These are phyloP conservation scores for Aegilops umbellulata DNA, from an alignment of 176 grass and related monocot genomes.

Conservation along the genomic window DNA sequence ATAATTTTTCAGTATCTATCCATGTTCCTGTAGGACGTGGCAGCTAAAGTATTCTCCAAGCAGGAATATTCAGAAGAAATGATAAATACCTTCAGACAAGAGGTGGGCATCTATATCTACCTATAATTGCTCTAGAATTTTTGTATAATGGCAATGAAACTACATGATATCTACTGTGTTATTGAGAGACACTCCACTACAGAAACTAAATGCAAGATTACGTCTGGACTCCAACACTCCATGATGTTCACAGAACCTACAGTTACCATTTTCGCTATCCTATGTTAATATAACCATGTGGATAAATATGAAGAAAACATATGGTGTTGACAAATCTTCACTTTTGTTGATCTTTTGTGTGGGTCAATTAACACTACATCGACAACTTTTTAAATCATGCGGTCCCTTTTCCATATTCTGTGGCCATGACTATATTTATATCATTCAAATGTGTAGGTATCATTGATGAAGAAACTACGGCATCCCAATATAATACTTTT, in stretches of 20 bases:
- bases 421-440: neutral
- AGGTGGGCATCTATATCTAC: constrained; percentile 48
- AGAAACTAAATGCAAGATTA: neutral
- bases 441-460: constrained; percentile 52
- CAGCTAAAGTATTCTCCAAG: constrained; percentile 84
- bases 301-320: neutral
- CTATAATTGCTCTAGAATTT: neutral
- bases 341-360: neutral
- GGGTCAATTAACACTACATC: neutral
- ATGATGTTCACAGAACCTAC: neutral
- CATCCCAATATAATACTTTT: constrained; percentile 97
- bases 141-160: neutral
- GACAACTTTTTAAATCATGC: neutral
- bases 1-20: neutral
- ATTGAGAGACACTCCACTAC: neutral
- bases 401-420: neutral
- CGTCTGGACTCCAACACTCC: neutral
- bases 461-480: constrained; percentile 85
- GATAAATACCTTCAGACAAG: constrained; percentile 85
- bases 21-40: constrained; percentile 60
- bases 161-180: neutral
- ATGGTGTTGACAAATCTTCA: neutral
- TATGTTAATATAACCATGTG: neutral
- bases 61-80: constrained; percentile 92
- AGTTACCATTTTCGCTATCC: neutral